Conservation (phyloP, 1,284 basidiomycete species). For the Cutaneotrichosporon mucoides region DNA sequence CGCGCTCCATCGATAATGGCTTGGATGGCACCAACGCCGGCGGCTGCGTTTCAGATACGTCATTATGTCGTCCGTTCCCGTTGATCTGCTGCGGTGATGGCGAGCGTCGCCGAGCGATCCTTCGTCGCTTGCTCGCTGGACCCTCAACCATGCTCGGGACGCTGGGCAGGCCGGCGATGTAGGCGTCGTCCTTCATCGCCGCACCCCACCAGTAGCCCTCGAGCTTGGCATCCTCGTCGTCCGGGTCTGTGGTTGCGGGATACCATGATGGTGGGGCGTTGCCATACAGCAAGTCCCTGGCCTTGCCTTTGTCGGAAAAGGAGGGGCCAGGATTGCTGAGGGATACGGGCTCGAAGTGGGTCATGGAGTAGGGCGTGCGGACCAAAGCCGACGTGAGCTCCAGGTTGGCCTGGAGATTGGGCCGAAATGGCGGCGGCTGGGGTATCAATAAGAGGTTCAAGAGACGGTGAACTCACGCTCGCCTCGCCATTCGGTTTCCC, state of each 20-base stretch:
- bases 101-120: slow-evolving; percentile 7
- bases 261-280: slow-evolving; percentile 40
- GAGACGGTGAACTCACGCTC: slow-evolving; percentile 17
- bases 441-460: neutral
- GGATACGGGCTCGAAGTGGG: slow-evolving; percentile 31
- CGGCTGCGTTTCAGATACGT: slow-evolving; percentile 3
- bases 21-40: slow-evolving; percentile 26
- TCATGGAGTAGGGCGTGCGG: slow-evolving; percentile 74
- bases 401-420: slow-evolving; percentile 38
- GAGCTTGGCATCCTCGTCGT: slow-evolving; percentile 37
- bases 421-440: slow-evolving; percentile 38
- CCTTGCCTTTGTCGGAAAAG: slow-evolving; percentile 42
- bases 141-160: slow-evolving; percentile 34
- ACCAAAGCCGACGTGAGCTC: slow-evolving; percentile 59
- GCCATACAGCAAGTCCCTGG: slow-evolving; percentile 34
- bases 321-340: slow-evolving; percentile 35
- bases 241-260: slow-evolving; percentile 19
- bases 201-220: slow-evolving; percentile 45
- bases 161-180: slow-evolving; percentile 37
- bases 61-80: neutral
- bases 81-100: neutral
- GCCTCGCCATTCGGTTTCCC: slow-evolving; percentile 20
- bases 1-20: slow-evolving; percentile 28
- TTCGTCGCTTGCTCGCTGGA: slow-evolving; percentile 11
- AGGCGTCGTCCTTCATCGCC: slow-evolving; percentile 36